Conservation (phyloP, 78 protist genomes). For the Tieghemostelium lacteum region DNA sequence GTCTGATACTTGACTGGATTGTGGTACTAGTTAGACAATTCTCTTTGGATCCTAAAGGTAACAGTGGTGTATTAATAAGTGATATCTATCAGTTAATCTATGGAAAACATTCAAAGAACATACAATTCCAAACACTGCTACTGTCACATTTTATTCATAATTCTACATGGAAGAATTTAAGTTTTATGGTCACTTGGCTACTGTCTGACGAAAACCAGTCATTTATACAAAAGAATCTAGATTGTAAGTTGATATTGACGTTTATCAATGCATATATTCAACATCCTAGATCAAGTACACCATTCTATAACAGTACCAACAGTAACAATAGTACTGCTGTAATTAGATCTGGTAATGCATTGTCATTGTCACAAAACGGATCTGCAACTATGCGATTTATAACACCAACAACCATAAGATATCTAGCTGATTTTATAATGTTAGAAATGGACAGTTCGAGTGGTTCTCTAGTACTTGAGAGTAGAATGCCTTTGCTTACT, state of each 20-base stretch:
- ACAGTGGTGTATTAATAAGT: neutral
- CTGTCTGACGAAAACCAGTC: neutral
- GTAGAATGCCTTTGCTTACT: slow-evolving; percentile 4
- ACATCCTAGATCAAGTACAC: slow-evolving; percentile 68
- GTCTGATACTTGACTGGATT: slow-evolving; percentile 62
- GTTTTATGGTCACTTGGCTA: slow-evolving; percentile 23
- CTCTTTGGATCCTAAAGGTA: neutral
- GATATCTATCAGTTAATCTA: slow-evolving; percentile 6
- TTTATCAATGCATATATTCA: slow-evolving; percentile 41
- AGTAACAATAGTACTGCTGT: neutral
- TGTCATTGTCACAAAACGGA: neutral
- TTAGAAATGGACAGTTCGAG: slow-evolving; percentile 20
- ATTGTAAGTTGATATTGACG: slow-evolving; percentile 4
- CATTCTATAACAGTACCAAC: slow-evolving; percentile 37
- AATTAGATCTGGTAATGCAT: neutral
- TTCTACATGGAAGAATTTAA: slow-evolving; percentile 53
- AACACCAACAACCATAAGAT: slow-evolving; percentile 17
- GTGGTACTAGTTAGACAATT: slow-evolving; percentile 17
- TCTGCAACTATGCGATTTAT: slow-evolving; percentile 5
- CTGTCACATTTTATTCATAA: slow-evolving; percentile 60
- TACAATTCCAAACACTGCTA: slow-evolving; percentile 31
- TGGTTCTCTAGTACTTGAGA: neutral
- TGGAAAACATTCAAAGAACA: slow-evolving; percentile 14
- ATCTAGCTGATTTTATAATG: slow-evolving; percentile 14
- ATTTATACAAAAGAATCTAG: neutral